Percentiles rank a stretch among this genome's conserved stretches.
phyloP scores from a whole-genome alignment of 768 basidiomycete species.

The Brasilioporus rufonigricans region DNA sequence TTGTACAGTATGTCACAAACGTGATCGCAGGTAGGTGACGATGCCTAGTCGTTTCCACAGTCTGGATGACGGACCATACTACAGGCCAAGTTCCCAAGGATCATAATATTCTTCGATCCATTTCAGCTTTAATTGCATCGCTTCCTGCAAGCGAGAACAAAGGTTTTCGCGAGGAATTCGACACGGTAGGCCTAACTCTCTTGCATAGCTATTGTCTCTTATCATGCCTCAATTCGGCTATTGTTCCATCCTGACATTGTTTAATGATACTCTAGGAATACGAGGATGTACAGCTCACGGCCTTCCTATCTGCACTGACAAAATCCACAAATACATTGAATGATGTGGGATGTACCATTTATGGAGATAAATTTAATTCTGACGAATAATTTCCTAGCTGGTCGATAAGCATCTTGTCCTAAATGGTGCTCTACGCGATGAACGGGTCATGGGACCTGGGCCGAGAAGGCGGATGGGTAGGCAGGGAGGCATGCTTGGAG shows the following conservation, averaged over 20 bases:
- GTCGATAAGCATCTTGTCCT: conserved; percentile 77
- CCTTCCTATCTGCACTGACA: conserved; percentile 83
- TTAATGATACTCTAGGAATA: conserved; percentile 65
- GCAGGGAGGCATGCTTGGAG: conserved; percentile 42
- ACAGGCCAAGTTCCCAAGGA: conserved; percentile 75
- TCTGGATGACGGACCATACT: not conserved
- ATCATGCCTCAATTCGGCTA: not conserved
- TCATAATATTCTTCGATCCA: conserved; percentile 76
- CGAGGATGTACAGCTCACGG: conserved; percentile 91
- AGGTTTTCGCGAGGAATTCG: conserved; percentile 84
- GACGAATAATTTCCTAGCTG: conserved; percentile 40
- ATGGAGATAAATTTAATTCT: not conserved
- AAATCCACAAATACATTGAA: conserved; percentile 86
- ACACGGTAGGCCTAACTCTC: conserved; percentile 54
- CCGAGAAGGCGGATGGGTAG: conserved; percentile 53
- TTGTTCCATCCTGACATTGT: not conserved
- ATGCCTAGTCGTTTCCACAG: not conserved
- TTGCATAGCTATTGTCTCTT: not conserved
- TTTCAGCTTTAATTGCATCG: conserved; percentile 83
- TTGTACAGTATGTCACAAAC: conserved; percentile 83
- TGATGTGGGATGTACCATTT: conserved; percentile 58
- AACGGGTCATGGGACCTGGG: conserved; percentile 41
- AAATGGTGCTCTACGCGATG: conserved; percentile 53
- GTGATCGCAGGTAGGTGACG: conserved; percentile 63
- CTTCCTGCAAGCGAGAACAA: conserved; percentile 84